phyloP scores from a whole-genome alignment of 768 basidiomycete genomes.

The Tylopilus felleus region DNA sequence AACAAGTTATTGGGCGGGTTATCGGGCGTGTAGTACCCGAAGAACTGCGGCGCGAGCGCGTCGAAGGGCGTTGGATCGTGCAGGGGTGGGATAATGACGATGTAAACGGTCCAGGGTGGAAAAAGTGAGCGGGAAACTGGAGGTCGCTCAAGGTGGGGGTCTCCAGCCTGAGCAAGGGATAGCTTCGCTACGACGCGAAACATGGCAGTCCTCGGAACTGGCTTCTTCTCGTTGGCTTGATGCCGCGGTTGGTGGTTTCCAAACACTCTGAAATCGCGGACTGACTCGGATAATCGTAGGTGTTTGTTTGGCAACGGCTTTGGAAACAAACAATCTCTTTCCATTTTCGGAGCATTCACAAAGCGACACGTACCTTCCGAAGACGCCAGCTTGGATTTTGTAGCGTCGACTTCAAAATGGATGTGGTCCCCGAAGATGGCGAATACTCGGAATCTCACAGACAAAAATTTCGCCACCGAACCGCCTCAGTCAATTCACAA shows the following conservation, averaged over 20 bases:
- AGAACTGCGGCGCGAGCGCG: conserved; percentile 59
- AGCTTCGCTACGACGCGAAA: too few species aligned
- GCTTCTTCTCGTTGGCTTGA: background rate
- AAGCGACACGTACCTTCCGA: background rate
- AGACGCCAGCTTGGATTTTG: background rate
- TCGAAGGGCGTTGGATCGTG: conserved; percentile 46
- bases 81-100: conserved; percentile 27
- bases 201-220: conserved; percentile 29
- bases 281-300: too few species aligned
- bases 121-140: conserved; percentile 27
- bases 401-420: conserved; percentile 12
- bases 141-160: conserved; percentile 33
- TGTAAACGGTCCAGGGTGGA: conserved; percentile 27
- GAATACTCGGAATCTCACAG: conserved; percentile 4
- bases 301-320: conserved; percentile 10
- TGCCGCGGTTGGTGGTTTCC: too few species aligned
- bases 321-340: conserved; percentile 17
- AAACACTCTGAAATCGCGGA: too few species aligned
- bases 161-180: too few species aligned
- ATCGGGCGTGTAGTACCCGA: conserved; percentile 48
- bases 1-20: conserved; percentile 23
- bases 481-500: conserved; percentile 16
- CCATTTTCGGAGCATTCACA: conserved; percentile 2
- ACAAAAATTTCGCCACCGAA: conserved; percentile 5
- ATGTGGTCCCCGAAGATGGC: conserved; percentile 10